phyloP scores from a whole-genome alignment of 2,329 filamentous ascomycete genomes.

The Penicillium sp. region DNA sequence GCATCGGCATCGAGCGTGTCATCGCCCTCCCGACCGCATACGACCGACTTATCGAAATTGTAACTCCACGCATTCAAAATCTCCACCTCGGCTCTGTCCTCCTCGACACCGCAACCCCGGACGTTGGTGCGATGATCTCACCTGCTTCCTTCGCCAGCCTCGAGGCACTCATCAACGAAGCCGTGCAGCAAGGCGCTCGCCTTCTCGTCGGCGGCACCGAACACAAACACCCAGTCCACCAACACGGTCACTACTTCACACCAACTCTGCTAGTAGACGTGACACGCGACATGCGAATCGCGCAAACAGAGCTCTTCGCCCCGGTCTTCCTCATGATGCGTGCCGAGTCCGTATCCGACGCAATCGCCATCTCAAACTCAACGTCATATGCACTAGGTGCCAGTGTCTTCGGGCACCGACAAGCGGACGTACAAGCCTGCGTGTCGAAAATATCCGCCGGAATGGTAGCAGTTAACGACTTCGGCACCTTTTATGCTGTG shows the following conservation, averaged over 20 bases:
- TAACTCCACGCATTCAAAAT: conserved; percentile 70
- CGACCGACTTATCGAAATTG: conserved; percentile 64
- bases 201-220: conserved; percentile 78
- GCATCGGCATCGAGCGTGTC: conserved; percentile 93
- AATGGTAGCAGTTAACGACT: conserved; percentile 95
- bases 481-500: conserved; percentile 87
- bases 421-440: conserved; percentile 61
- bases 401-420: conserved; percentile 76
- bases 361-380: conserved; percentile 77
- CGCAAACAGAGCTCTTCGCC: conserved; percentile 87
- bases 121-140: conserved; percentile 90
- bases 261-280: conserved; percentile 92
- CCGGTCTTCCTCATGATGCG: conserved; percentile 86
- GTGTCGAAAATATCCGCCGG: conserved; percentile 71
- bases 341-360: conserved; percentile 61
- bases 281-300: conserved; percentile 78
- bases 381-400: conserved; percentile 83
- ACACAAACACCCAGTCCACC: conserved; percentile 68
- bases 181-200: conserved; percentile 73
- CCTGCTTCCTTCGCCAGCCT: conserved; percentile 70
- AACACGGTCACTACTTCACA: conserved; percentile 82
- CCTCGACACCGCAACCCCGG: conserved; percentile 51
- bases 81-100: conserved; percentile 74
- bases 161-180: conserved; percentile 72
- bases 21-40: conserved; percentile 78